Evolutionary conservation across 179 eudicot genomes (phyloP).

Genomic region (Heliamphora pulchella): DNA sequence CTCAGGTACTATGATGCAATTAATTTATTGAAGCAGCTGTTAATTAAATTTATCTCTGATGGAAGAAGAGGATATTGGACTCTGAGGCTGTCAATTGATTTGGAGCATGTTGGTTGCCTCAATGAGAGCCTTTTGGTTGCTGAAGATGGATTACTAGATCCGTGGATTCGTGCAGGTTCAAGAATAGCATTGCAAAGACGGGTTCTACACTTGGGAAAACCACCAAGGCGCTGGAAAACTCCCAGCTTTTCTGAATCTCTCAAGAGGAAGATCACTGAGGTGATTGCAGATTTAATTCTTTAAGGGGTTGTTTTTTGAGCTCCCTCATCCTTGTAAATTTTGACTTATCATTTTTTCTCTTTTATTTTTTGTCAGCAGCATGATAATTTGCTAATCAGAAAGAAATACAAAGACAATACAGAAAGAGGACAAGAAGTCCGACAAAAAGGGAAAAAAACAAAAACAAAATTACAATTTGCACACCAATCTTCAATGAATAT

Average conservation of each 20-base stretch:
- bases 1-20: conserved; percentile 73
- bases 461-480: too few relatives aligned
- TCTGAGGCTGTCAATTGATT: conserved; percentile 73
- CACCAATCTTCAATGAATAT: too few relatives aligned
- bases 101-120: conserved; percentile 66
- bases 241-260: conserved; percentile 68
- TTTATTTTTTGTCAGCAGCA: too few relatives aligned
- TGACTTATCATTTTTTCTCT: neutral
- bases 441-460: too few relatives aligned
- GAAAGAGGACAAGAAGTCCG: too few relatives aligned
- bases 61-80: conserved; percentile 98
- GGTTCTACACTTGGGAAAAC: conserved; percentile 75
- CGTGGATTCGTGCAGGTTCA: conserved; percentile 94
- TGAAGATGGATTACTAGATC: conserved; percentile 68
- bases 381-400: too few relatives aligned
- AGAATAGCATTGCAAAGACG: conserved; percentile 81
- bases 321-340: neutral
- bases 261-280: conserved; percentile 78
- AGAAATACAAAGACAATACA: too few relatives aligned
- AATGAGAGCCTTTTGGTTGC: conserved; percentile 82
- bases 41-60: conserved; percentile 43
- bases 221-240: conserved; percentile 92
- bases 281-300: conserved; percentile 16
- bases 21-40: conserved; percentile 52
- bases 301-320: neutral